Evolutionary conservation across 2,329 filamentous ascomycete genomes (phyloP), one percentile per base, ranked within the genome.

Genomic region (Aspergillus ochraceoroseus): DNA sequence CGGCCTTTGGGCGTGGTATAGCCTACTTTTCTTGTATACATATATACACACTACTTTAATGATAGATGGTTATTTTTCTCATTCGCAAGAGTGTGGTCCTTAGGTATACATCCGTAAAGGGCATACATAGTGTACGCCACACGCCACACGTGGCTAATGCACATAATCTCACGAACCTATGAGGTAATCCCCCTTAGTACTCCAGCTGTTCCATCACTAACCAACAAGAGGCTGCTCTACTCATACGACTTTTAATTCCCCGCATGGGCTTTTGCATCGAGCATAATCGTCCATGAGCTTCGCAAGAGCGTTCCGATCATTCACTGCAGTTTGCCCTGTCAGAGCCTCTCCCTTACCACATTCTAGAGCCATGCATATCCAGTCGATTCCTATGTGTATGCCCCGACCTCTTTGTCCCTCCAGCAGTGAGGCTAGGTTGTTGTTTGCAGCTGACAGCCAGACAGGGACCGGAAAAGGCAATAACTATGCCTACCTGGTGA

Each of bases 331-430:
- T 38, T 38, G 38, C 15, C 33, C 40, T 20, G 14, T 38, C 33
- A 38, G 42, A 5, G 6, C 33, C 32, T 12, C 18, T 12, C 17
- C 20, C n/a, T 13, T 29, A 20, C 47, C 44, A 14, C 47, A 49
- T 35, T 18, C 33, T 33, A 58, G 62, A 59, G 49, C 54, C 41
- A 74, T 74, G 71, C 71, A 74, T 67, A 63, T 74, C 48, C 65
- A 70, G 49, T 71, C 70, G 27, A 72, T 74, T 63, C 71, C 71
- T 12, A 74, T 74, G 71, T 74, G 71, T 74, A 66, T 48, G 69
- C 59, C 7, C n/a, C n/a, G n/a, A n/a, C n/a, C n/a, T n/a, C n/a
- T n/a, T n/a, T n/a, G n/a, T n/a, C n/a, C n/a, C n/a, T n/a, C n/a
- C n/a, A n/a, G n/a, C n/a, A n/a, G n/a, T n/a, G n/a, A n/a, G n/a